Evolutionary conservation across 345 rosid genomes (phyloP).

Genomic region (Arabidopsis suecica): DNA sequence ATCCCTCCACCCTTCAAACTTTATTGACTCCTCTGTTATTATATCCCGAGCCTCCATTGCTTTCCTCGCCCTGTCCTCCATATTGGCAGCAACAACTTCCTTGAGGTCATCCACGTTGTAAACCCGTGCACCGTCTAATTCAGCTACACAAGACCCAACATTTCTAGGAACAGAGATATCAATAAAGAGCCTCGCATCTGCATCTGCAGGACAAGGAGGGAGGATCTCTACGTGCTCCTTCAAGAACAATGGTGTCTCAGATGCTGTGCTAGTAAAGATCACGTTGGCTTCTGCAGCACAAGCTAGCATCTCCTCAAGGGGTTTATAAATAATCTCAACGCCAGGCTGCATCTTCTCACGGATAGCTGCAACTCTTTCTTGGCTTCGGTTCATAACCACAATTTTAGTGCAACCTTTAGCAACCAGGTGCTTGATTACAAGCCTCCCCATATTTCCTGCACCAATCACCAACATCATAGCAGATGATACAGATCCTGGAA

Average conservation of each 20-base stretch:
- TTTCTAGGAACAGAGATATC: constrained; percentile 93
- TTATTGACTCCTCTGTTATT: constrained; percentile 70
- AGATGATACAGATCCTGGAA: constrained; percentile 52
- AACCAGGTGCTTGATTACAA: constrained; percentile 70
- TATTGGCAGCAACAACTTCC: constrained; percentile 95
- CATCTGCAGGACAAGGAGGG: constrained; percentile 42
- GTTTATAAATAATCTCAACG: constrained; percentile 69
- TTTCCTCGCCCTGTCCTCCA: constrained; percentile 80
- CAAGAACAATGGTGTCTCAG: constrained; percentile 70
- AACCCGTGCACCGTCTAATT: constrained; percentile 58
- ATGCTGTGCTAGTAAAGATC: constrained; percentile 87
- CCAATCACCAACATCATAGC: constrained; percentile 66
- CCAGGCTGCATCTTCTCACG: constrained; percentile 62
- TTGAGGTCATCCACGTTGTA: constrained; percentile 93
- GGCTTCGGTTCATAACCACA: constrained; percentile 67
- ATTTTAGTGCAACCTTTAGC: constrained; percentile 72
- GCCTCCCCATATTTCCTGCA: constrained; percentile 85
- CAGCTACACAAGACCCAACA: constrained; percentile 75
- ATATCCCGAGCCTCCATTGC: constrained; percentile 90
- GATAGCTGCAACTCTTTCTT: constrained; percentile 78
- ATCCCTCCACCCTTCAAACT: constrained; percentile 93
- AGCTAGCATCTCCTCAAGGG: constrained; percentile 64
- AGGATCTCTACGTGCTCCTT: constrained; percentile 70
- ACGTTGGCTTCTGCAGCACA: constrained; percentile 88
- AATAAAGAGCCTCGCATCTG: constrained; percentile 67